Conservation (phyloP, 305 asterid genomes). For the Caryopteris hybrid region DNA sequence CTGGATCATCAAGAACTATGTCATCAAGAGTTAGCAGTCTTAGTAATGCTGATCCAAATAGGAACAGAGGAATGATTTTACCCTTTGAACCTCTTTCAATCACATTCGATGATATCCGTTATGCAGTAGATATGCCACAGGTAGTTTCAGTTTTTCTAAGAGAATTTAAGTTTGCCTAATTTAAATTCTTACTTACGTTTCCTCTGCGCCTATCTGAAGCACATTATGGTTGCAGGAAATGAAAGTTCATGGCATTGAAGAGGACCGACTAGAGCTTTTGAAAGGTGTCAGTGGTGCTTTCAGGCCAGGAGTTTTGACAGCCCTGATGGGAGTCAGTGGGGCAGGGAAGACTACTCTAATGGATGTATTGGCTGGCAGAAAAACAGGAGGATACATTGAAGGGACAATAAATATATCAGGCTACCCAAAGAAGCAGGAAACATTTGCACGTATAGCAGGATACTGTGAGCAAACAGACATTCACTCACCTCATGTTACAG, state of each 20-base stretch:
- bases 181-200: no score
- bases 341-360: constrained; percentile 92
- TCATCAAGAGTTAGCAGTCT: constrained; percentile 57
- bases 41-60: constrained; percentile 30
- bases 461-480: constrained; percentile 94
- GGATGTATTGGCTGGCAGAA: constrained; percentile 88
- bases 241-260: constrained; percentile 56
- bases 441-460: constrained; percentile 90
- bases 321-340: constrained; percentile 91
- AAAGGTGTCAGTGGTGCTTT: constrained; percentile 91
- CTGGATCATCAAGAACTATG: constrained; percentile 44
- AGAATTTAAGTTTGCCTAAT: neutral
- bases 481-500: constrained; percentile 93
- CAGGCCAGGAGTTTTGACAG: constrained; percentile 91
- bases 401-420: constrained; percentile 81
- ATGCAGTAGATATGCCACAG: constrained; percentile 94
- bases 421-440: constrained; percentile 78
- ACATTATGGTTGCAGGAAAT: constrained; percentile 51
- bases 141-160: constrained; percentile 20
- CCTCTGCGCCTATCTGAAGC: neutral
- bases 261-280: constrained; percentile 63
- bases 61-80: constrained; percentile 84
- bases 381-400: constrained; percentile 75
- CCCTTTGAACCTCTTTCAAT: constrained; percentile 90
- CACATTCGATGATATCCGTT: constrained; percentile 66